Evolutionary conservation across 441 rosid genomes (phyloP).

Genomic region (Dalechampia spathulata): DNA sequence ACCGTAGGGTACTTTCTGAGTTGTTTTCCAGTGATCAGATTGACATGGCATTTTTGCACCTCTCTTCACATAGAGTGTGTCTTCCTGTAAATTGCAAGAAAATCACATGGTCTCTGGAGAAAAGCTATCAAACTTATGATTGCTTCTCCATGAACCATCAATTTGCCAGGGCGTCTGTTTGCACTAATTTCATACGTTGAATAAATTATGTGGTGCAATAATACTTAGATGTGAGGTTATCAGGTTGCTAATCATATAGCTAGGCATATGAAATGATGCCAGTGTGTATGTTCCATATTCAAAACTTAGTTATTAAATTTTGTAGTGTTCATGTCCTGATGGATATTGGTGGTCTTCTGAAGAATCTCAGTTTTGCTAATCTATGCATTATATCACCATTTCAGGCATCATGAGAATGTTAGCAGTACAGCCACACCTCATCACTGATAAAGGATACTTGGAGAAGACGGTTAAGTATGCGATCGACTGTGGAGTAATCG

Average conservation of each 20-base stretch:
- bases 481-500: slow-evolving; percentile 71
- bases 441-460: slow-evolving; percentile 59
- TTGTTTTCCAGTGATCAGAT: too few species aligned
- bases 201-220: neutral
- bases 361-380: slow-evolving; percentile 1
- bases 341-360: neutral
- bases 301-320: neutral
- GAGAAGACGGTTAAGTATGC: slow-evolving; percentile 59
- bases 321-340: neutral
- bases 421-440: slow-evolving; percentile 58
- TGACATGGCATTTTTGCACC: neutral
- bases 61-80: neutral
- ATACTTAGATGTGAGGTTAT: neutral
- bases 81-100: neutral
- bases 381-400: slow-evolving; percentile 11
- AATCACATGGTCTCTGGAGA: neutral
- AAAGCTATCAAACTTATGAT: neutral
- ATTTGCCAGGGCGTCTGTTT: slow-evolving; percentile 3
- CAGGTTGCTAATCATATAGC: neutral
- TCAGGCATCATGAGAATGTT: slow-evolving; percentile 85
- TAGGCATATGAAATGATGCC: neutral
- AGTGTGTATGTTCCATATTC: neutral
- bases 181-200: slow-evolving; percentile 7
- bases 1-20: too few species aligned
- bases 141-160: neutral